These are phyloP conservation scores for Lasiodiplodia citricola DNA, from an alignment of 2,329 filamentous ascomycete species.

Conservation along the genomic window DNA sequence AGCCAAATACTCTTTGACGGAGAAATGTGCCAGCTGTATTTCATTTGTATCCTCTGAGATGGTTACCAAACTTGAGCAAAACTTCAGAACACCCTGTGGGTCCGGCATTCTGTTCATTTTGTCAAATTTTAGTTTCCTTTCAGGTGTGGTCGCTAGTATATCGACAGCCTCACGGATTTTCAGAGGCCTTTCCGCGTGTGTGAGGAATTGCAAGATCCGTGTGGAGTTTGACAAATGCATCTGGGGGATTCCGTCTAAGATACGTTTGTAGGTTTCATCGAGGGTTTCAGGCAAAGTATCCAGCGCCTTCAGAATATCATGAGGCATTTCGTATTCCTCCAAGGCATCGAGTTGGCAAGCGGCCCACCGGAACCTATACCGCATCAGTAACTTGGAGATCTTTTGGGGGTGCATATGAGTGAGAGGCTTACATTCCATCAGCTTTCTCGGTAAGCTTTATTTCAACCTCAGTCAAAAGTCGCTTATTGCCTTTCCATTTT, in stretches of 20 bases:
- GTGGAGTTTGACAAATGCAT: slow-evolving; percentile 31
- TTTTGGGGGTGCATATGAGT: too few species aligned
- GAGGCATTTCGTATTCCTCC: slow-evolving; percentile 28
- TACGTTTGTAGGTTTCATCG: slow-evolving; percentile 39
- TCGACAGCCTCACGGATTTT: slow-evolving; percentile 35
- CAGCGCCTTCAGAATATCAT: slow-evolving; percentile 33
- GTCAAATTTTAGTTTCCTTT: slow-evolving; percentile 39
- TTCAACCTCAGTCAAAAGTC: too few species aligned
- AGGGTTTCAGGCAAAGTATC: slow-evolving; percentile 33
- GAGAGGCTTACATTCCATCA: too few species aligned
- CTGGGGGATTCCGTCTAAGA: slow-evolving; percentile 33
- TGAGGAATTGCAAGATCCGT: slow-evolving; percentile 36
- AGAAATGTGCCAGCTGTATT: slow-evolving; percentile 39
- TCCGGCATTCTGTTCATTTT: slow-evolving; percentile 34
- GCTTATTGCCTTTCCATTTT: background rate
- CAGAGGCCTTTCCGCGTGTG: slow-evolving; percentile 33
- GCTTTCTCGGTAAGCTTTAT: too few species aligned
- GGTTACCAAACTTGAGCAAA: slow-evolving; percentile 35
- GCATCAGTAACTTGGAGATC: slow-evolving; percentile 12
- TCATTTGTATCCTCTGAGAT: background rate
- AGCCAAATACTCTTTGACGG: slow-evolving; percentile 42
- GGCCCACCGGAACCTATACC: slow-evolving; percentile 38
- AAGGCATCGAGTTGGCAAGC: slow-evolving; percentile 36
- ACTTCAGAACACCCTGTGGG: slow-evolving; percentile 40
- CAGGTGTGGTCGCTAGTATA: slow-evolving; percentile 36